Base-by-base conservation (phyloP, 352 stramenopile species). In the Globisporangium paroecandrum region DNA sequence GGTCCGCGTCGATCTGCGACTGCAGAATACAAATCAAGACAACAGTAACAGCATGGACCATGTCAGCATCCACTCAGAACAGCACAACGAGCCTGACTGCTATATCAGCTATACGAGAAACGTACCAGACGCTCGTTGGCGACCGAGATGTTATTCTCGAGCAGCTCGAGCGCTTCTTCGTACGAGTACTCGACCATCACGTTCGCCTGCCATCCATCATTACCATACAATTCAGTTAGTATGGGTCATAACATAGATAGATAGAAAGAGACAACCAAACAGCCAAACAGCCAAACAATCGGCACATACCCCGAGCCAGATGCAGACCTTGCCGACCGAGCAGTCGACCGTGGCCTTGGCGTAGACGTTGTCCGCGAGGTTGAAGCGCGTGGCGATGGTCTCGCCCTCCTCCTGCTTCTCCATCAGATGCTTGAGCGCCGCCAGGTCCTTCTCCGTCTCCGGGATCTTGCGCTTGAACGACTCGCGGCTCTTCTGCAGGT, bases 181-280 rank as follows among this genome's bases (percentile, higher is more conserved):
- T 98, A 99, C 56, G 93, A 96, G 76, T 98, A 98, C 73, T 99
- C 96, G 68, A 99, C 86, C 94, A 98, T 98, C 36, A 98, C 93
- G 82, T 98, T 98, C 18, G 96, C 97, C 41, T 86, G 46, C 3
- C 4, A 9, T 10, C 8, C 32, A 38, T 3, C 38, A 46, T 25
- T 43, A 20, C n/a, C 6, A 36, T 1, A 61, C 29, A n/a, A 49
- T 22, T 46, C 27, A 49, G 43, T 12, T 38, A 66, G n/a, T 25
- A 49, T 22, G 13, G 18, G 4, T 49, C 41, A n/a, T 49, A n/a
- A 49, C 18, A 49, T 9, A 22, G 41, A 49, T 15, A n/a, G 22
- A 9, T 18, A 59, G 0, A 59, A 12, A 15, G 6, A 32, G 27
- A 32, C 27, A 32, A 32, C 27, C 27, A 32, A 32, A 32, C 27